phyloP scores from a whole-genome alignment of 2,329 filamentous ascomycete genomes.

The Berkeleyomyces rouxiae region DNA sequence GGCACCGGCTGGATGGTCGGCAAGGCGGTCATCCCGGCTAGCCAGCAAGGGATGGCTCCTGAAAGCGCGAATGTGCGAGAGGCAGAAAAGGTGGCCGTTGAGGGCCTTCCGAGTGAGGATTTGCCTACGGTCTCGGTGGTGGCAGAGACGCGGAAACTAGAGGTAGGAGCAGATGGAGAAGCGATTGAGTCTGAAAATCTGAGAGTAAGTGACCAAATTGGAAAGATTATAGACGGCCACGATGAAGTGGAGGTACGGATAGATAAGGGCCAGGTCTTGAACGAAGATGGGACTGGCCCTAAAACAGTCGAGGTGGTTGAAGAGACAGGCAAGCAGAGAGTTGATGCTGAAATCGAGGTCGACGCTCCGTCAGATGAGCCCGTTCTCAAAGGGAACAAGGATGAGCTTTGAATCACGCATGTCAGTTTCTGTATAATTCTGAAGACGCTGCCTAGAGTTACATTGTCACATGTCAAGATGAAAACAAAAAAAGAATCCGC shows the following conservation, averaged over 20 bases:
- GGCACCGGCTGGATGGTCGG: slow-evolving; percentile 40
- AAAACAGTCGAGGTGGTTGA: slow-evolving; percentile 10
- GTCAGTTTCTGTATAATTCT: neutral
- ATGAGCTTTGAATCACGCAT: slow-evolving; percentile 1
- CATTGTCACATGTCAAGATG: neutral
- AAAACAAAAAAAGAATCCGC: neutral
- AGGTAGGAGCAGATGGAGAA: slow-evolving; percentile 19
- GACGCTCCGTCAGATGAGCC: neutral
- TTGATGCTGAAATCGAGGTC: slow-evolving; percentile 19
- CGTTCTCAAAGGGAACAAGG: neutral
- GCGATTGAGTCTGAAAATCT: slow-evolving; percentile 21
- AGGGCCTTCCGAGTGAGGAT: slow-evolving; percentile 25
- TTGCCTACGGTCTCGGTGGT: slow-evolving; percentile 28
- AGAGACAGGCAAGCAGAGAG: neutral
- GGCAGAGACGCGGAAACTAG: neutral
- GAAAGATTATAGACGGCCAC: slow-evolving; percentile 32
- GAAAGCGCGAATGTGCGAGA: slow-evolving; percentile 19
- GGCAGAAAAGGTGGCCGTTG: slow-evolving; percentile 17
- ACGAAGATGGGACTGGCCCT: slow-evolving; percentile 11
- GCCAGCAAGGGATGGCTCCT: slow-evolving; percentile 16
- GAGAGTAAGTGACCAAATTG: slow-evolving; percentile 35
- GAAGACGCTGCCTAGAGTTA: neutral
- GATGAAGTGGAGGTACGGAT: slow-evolving; percentile 2
- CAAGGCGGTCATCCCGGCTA: slow-evolving; percentile 28
- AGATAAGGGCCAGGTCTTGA: neutral